phyloP scores from a whole-genome alignment of 768 basidiomycete species.

The Paxillus ammoniavirescens region DNA sequence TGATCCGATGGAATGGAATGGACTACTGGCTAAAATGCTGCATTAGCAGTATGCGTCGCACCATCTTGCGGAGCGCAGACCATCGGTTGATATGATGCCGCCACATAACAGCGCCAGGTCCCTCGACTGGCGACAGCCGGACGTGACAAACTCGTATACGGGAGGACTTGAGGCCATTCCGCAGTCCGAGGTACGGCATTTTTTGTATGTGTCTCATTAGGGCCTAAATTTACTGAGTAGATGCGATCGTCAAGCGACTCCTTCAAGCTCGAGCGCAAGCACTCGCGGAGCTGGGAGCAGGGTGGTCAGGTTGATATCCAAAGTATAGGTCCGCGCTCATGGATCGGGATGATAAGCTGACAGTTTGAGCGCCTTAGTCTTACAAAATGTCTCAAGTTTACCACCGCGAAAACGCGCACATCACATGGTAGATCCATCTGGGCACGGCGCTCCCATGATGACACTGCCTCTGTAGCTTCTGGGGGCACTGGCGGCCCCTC shows the following conservation, averaged over 20 bases:
- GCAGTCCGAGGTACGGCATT: constrained; percentile 32
- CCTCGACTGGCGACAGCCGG: constrained; percentile 33
- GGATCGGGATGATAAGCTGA: constrained; percentile 9
- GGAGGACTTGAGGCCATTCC: constrained; percentile 30
- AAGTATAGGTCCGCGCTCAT: constrained; percentile 19
- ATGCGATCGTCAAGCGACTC: constrained; percentile 38
- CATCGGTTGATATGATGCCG: constrained; percentile 31
- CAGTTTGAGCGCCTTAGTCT: constrained; percentile 15
- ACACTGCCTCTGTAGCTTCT: constrained; percentile 48
- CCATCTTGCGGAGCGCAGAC: constrained; percentile 32
- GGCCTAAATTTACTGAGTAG: constrained; percentile 33
- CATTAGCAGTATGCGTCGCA: constrained; percentile 31
- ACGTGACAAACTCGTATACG: constrained; percentile 29
- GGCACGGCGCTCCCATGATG: constrained; percentile 51
- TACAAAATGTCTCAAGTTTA: constrained; percentile 51
- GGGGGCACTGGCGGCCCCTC: constrained; percentile 17
- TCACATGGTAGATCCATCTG: constrained; percentile 61
- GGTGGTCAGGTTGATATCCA: constrained; percentile 35
- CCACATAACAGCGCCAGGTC: constrained; percentile 33
- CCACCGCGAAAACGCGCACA: constrained; percentile 63
- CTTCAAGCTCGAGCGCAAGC: constrained; percentile 50
- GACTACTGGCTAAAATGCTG: constrained; percentile 17
- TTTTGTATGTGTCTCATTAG: constrained; percentile 12
- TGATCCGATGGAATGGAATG: constrained; percentile 7
- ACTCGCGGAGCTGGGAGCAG: constrained; percentile 63